Percentiles rank a stretch among this genome's conserved stretches.
Evolutionary conservation across 1,284 basidiomycete genomes (phyloP).

Genomic region (Fomitopsis betulina): DNA sequence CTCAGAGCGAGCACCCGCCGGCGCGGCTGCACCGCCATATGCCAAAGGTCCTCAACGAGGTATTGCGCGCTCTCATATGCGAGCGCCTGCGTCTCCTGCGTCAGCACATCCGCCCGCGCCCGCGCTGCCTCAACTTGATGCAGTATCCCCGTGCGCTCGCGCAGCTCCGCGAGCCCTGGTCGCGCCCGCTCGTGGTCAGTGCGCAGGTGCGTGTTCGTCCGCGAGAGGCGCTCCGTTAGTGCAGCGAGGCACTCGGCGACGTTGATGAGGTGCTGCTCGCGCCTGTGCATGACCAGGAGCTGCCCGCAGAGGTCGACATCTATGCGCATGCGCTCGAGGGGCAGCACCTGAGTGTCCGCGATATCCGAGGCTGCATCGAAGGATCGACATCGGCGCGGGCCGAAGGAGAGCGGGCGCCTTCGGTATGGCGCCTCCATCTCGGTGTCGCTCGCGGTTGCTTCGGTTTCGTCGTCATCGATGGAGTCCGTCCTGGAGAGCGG

Average conservation of each 20-base stretch:
- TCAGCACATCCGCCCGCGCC: constrained; percentile 44
- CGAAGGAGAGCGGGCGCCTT: constrained; percentile 11
- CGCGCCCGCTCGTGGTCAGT: constrained; percentile 51
- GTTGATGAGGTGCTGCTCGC: constrained; percentile 52
- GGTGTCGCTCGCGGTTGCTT: constrained; percentile 12
- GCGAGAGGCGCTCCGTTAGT: constrained; percentile 46
- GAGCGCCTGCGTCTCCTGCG: constrained; percentile 62
- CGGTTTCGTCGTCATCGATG: constrained; percentile 11
- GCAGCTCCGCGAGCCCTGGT: constrained; percentile 40
- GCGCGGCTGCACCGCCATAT: constrained; percentile 55
- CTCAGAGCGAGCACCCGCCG: constrained; percentile 59
- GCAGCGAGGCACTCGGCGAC: constrained; percentile 41
- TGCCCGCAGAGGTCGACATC: constrained; percentile 77
- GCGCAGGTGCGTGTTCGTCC: constrained; percentile 49
- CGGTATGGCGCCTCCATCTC: constrained; percentile 11
- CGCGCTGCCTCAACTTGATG: constrained; percentile 46
- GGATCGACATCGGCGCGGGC: constrained; percentile 43
- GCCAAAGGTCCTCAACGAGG: constrained; percentile 59
- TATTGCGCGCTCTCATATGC: constrained; percentile 70
- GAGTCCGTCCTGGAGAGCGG: constrained; percentile 1
- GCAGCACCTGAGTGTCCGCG: constrained; percentile 40
- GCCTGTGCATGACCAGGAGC: constrained; percentile 58
- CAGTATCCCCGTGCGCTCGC: constrained; percentile 40
- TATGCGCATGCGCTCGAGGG: constrained; percentile 61
- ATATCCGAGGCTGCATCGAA: constrained; percentile 54